Percentiles rank a stretch among this genome's conserved stretches.
These are phyloP conservation scores for Cercospora sp. DNA, from an alignment of 2,329 filamentous ascomycete species.

Conservation along the genomic window DNA sequence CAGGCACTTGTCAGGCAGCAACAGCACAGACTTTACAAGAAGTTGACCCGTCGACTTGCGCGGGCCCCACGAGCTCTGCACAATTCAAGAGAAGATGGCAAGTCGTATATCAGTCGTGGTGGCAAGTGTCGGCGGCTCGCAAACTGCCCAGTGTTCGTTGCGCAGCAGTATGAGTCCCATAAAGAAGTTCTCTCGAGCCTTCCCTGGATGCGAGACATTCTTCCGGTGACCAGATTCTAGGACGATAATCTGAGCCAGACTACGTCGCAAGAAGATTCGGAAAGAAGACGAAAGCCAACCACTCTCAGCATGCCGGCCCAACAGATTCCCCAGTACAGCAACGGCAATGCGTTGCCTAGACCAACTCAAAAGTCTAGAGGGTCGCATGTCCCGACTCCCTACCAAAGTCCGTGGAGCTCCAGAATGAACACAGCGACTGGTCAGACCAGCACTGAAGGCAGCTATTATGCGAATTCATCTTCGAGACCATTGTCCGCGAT, in stretches of 20 bases:
- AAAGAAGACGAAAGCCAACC: neutral
- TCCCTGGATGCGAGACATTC: neutral
- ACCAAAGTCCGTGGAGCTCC: neutral
- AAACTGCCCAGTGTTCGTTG: neutral
- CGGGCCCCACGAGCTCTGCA: neutral
- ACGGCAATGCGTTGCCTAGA: neutral
- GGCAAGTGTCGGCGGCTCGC: neutral
- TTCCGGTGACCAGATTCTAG: neutral
- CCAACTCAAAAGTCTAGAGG: neutral
- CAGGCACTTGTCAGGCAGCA: conserved; percentile 1
- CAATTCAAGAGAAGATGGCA: neutral
- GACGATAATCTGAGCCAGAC: neutral
- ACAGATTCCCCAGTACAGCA: neutral
- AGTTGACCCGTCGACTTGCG: neutral
- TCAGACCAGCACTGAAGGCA: neutral
- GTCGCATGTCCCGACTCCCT: neutral
- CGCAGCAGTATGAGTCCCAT: neutral
- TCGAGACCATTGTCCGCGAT: neutral
- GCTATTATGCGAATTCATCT: neutral
- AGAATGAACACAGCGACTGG: neutral
- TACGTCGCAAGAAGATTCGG: neutral
- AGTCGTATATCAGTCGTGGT: neutral
- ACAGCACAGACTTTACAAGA: neutral
- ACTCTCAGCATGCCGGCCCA: neutral
- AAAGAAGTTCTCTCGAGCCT: neutral